Evolutionary conservation across 73 alveolate species (phyloP).

Genomic region (Vitrella brassicaformis): DNA sequence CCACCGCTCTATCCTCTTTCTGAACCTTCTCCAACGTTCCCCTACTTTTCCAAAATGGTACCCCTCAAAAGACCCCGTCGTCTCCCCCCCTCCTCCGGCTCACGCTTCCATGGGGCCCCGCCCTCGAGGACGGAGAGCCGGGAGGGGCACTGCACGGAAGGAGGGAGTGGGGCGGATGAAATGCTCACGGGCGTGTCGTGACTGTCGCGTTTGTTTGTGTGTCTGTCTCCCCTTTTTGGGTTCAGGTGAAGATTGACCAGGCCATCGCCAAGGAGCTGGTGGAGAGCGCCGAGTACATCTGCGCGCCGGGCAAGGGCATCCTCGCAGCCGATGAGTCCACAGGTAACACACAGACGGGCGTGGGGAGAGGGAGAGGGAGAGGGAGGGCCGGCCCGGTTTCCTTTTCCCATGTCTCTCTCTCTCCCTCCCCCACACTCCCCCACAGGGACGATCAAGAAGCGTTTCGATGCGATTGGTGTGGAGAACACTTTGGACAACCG

Average conservation of each 20-base stretch:
- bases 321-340: slow-evolving; percentile 81
- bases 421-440: slow-evolving; percentile 1
- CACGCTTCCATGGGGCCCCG: too few relatives aligned
- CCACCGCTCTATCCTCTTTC: too few relatives aligned
- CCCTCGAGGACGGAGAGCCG: too few relatives aligned
- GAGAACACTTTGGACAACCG: slow-evolving; percentile 86
- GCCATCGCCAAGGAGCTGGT: slow-evolving; percentile 41
- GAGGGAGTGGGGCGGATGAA: too few relatives aligned
- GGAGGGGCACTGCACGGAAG: too few relatives aligned
- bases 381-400: not conserved
- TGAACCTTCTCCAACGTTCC: too few relatives aligned
- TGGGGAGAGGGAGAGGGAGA: not conserved
- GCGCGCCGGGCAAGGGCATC: slow-evolving; percentile 72
- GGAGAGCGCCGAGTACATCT: slow-evolving; percentile 56
- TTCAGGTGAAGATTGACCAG: not conserved
- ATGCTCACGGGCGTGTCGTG: too few relatives aligned
- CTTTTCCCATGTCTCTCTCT: not conserved
- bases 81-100: too few relatives aligned
- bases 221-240: not conserved
- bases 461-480: slow-evolving; percentile 64
- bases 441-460: slow-evolving; percentile 83
- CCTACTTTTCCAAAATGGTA: too few relatives aligned
- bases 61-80: too few relatives aligned
- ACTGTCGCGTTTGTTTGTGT: not conserved
- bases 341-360: slow-evolving; percentile 12